Conservation (phyloP, 495 filamentous ascomycete species). For the Lindgomyces ingoldianus region DNA sequence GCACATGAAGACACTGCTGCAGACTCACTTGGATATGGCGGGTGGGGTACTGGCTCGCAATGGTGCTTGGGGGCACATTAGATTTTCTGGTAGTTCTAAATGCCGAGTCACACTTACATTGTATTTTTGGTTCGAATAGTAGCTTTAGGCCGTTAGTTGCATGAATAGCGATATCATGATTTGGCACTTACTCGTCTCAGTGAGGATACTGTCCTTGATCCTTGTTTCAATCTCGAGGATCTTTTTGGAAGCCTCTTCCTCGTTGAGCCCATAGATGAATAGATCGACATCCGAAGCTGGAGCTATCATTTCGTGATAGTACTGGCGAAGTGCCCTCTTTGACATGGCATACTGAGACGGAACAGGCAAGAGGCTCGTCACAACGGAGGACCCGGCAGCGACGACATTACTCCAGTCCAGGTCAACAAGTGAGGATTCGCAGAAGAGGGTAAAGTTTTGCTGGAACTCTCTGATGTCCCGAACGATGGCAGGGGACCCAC, state of each 20-base stretch:
- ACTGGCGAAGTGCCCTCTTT: conserved; percentile 67
- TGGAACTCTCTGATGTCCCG: conserved; percentile 65
- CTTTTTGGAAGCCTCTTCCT: conserved; percentile 73
- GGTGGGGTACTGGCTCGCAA: conserved; percentile 77
- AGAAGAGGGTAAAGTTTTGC: conserved; percentile 76
- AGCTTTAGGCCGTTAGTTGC: conserved; percentile 31
- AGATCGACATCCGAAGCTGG: conserved; percentile 84
- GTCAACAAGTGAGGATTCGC: conserved; percentile 63
- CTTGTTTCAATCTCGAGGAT: conserved; percentile 73
- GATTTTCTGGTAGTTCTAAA: no score
- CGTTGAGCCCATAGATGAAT: conserved; percentile 75
- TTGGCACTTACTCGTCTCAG: conserved; percentile 57
- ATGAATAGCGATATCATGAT: neutral
- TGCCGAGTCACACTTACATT: conserved; percentile 44
- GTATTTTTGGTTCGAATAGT: conserved; percentile 79
- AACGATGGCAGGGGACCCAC: conserved; percentile 67
- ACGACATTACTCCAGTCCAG: conserved; percentile 78
- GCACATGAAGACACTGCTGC: neutral
- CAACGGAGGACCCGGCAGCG: conserved; percentile 73
- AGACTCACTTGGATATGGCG: conserved; percentile 58
- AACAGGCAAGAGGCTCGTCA: conserved; percentile 71
- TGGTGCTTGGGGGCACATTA: conserved; percentile 50
- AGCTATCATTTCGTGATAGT: conserved; percentile 75
- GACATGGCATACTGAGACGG: conserved; percentile 62
- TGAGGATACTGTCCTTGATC: conserved; percentile 70